phyloP scores from a whole-genome alignment of 345 rosid species.

The Salix brachista region DNA sequence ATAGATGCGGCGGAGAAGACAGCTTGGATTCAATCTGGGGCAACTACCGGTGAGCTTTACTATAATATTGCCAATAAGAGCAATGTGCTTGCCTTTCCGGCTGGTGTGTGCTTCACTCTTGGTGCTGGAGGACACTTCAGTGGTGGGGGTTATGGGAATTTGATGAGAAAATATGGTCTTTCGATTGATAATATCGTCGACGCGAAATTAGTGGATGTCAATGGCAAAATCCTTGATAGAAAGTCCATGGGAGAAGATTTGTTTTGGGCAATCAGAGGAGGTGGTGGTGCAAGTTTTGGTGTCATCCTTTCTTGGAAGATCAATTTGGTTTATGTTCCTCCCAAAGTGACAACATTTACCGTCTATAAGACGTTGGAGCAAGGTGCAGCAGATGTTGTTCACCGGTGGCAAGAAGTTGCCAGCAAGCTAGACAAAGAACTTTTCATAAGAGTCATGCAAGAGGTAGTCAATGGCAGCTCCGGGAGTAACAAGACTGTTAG shows the following conservation, averaged over 20 bases:
- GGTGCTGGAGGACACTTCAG: conserved; percentile 1
- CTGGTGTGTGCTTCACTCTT: neutral
- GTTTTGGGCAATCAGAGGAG: conserved; percentile 9
- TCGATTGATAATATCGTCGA: conserved; percentile 1
- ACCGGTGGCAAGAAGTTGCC: conserved; percentile 37
- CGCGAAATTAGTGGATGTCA: neutral
- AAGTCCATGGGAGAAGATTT: neutral
- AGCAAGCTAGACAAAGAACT: conserved; percentile 23
- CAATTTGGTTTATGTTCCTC: conserved; percentile 2
- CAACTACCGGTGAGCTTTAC: conserved; percentile 4
- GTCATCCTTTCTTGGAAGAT: conserved; percentile 10
- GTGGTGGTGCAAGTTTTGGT: conserved; percentile 6
- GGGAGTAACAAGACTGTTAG: neutral
- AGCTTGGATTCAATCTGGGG: neutral
- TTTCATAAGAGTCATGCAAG: conserved; percentile 29
- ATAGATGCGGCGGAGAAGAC: neutral
- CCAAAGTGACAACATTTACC: conserved; percentile 21
- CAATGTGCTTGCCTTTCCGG: conserved; percentile 1
- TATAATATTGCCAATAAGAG: neutral
- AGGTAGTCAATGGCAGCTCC: neutral
- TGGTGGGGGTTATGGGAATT: neutral
- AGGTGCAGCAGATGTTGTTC: conserved; percentile 25
- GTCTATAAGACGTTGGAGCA: conserved; percentile 29
- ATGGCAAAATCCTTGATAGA: neutral
- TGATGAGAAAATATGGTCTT: conserved; percentile 1